Percentiles rank a stretch among this genome's conserved stretches.
Conservation (phyloP, 169 alveolate species). For the Plasmodium knowlesi region DNA sequence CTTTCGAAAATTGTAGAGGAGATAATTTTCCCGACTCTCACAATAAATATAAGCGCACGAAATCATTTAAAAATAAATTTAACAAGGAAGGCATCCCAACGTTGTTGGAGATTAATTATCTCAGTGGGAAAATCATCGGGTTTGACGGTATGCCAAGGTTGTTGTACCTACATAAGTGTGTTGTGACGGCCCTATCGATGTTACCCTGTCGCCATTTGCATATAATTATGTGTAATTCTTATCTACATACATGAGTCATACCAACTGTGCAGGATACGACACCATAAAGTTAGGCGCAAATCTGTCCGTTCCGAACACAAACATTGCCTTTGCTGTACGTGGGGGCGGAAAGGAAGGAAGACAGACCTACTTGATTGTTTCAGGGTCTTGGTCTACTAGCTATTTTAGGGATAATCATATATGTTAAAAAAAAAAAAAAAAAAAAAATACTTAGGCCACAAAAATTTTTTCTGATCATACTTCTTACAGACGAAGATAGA, state of each 20-base stretch:
- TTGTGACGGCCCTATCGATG: not conserved
- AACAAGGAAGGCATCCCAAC: slow-evolving; percentile 59
- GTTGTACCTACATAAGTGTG: not conserved
- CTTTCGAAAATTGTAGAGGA: slow-evolving; percentile 75
- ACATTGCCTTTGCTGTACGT: slow-evolving; percentile 70
- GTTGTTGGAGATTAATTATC: slow-evolving; percentile 32
- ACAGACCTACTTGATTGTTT: not conserved
- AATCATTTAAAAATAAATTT: slow-evolving; percentile 56
- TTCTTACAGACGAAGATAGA: slow-evolving; percentile 47
- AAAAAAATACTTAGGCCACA: not conserved
- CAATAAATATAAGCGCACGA: slow-evolving; percentile 46
- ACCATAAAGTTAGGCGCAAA: slow-evolving; percentile 34
- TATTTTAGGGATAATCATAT: not conserved
- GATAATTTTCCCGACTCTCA: slow-evolving; percentile 12
- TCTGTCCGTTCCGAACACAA: slow-evolving; percentile 45
- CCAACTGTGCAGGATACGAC: slow-evolving; percentile 63
- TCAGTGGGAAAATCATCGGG: slow-evolving; percentile 61
- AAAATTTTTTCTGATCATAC: not conserved
- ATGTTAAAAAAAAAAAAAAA: not conserved
- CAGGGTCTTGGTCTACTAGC: not conserved
- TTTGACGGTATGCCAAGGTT: slow-evolving; percentile 50
- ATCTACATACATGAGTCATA: not conserved
- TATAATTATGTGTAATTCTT: not conserved
- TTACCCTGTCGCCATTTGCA: not conserved
- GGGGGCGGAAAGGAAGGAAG: not conserved